A percentile compares a stretch with the other conserved stretches of the same genome.
These are phyloP conservation scores for Tubosaeta brunneosetosa DNA, from an alignment of 768 basidiomycete genomes.

Conservation along the genomic window DNA sequence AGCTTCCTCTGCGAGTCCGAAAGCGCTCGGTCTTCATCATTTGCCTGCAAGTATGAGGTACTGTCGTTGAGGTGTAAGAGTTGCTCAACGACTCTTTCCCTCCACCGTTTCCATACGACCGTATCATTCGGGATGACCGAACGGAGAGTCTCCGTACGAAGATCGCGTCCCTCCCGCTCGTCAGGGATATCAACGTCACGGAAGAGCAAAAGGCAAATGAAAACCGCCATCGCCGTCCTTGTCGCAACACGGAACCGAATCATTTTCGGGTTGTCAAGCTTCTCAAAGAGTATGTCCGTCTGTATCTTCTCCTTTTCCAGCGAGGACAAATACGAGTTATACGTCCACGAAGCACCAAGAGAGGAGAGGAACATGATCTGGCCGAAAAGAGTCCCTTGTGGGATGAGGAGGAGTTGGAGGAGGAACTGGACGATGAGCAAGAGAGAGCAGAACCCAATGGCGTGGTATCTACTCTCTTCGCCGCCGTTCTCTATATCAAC, in stretches of 20 bases:
- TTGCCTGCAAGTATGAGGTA: not conserved
- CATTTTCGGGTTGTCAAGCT: not conserved
- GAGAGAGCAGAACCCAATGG: slow-evolving; percentile 24
- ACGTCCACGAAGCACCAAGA: slow-evolving; percentile 30
- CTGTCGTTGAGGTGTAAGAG: not conserved
- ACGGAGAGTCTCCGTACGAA: not conserved
- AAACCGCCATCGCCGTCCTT: slow-evolving; percentile 23
- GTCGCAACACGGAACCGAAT: slow-evolving; percentile 4
- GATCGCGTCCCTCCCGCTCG: not conserved
- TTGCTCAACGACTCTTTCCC: not conserved
- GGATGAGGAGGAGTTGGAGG: slow-evolving; percentile 31
- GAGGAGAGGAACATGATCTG: slow-evolving; percentile 32
- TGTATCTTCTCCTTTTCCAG: slow-evolving; percentile 32
- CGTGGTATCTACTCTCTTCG: slow-evolving; percentile 2
- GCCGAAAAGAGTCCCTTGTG: slow-evolving; percentile 30
- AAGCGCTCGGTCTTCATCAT: slow-evolving; percentile 2
- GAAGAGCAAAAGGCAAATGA: slow-evolving; percentile 20
- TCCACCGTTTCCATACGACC: not conserved
- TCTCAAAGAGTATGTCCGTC: slow-evolving; percentile 7
- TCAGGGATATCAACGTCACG: not conserved
- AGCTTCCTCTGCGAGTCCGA: not conserved
- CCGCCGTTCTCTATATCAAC: not conserved
- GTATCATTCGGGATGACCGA: not conserved
- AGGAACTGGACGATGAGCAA: slow-evolving; percentile 29
- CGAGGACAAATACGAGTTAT: slow-evolving; percentile 31